Conservation (phyloP, 1,284 basidiomycete genomes). For the Schizophyllum commune region DNA sequence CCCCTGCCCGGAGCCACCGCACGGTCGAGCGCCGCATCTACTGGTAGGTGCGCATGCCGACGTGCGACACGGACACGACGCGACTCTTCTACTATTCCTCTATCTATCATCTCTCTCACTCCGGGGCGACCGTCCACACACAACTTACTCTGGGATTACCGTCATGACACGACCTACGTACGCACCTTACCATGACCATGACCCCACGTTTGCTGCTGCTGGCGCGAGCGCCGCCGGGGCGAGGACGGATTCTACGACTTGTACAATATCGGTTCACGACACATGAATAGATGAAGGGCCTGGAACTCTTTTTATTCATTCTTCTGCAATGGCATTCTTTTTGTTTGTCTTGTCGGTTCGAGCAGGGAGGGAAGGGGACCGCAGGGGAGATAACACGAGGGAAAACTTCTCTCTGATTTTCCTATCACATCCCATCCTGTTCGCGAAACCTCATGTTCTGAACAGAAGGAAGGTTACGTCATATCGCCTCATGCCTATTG, state of each 20-base stretch:
- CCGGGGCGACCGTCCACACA: neutral
- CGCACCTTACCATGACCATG: neutral
- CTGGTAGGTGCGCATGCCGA: conserved; percentile 34
- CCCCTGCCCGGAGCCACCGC: conserved; percentile 31
- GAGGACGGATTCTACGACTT: neutral
- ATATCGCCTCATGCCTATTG: too few relatives aligned
- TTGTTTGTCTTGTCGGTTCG: too few relatives aligned
- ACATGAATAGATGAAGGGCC: neutral
- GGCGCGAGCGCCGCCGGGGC: neutral
- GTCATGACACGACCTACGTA: neutral
- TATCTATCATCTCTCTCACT: neutral
- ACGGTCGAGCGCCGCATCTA: conserved; percentile 65
- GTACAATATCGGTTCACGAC: neutral
- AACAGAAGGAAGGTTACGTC: too few relatives aligned
- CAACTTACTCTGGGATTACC: neutral
- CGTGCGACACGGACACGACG: neutral
- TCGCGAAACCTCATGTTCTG: too few relatives aligned
- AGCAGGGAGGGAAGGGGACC: too few relatives aligned
- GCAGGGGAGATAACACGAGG: too few relatives aligned
- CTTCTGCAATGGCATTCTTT: neutral
- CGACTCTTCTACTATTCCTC: neutral
- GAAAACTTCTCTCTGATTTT: too few relatives aligned
- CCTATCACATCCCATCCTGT: too few relatives aligned
- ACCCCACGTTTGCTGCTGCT: neutral
- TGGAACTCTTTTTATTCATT: neutral